Evolutionary conservation across 495 filamentous ascomycete genomes (phyloP).

Genomic region (Penicillium steckii): DNA sequence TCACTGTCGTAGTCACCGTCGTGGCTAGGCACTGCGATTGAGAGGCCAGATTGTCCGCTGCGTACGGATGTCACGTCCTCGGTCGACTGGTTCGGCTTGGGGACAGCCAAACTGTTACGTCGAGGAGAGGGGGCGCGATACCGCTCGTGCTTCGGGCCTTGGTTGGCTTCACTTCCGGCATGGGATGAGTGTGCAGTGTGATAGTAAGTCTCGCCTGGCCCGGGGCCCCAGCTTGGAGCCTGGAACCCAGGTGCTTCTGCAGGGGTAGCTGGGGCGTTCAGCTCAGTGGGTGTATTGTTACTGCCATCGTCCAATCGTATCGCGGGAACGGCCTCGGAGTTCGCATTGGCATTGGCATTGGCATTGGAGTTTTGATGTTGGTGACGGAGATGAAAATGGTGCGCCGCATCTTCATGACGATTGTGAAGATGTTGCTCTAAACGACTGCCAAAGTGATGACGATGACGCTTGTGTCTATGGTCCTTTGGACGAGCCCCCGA

Average conservation of each 20-base stretch:
- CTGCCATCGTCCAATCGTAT: conserved; percentile 30
- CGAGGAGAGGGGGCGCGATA: conserved; percentile 45
- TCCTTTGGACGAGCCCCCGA: conserved; percentile 50
- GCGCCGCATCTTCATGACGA: conserved; percentile 15
- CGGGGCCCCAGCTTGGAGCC: conserved; percentile 18
- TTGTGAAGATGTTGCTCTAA: conserved; percentile 20
- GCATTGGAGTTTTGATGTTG: conserved; percentile 9
- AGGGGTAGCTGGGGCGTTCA: neutral
- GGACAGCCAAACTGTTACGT: conserved; percentile 29
- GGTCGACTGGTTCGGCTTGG: conserved; percentile 23
- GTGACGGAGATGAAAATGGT: conserved; percentile 21
- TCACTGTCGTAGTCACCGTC: conserved; percentile 57
- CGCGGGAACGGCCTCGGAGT: conserved; percentile 22
- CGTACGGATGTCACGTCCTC: conserved; percentile 38
- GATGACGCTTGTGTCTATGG: conserved; percentile 29
- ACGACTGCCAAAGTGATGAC: conserved; percentile 32
- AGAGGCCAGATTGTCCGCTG: conserved; percentile 39
- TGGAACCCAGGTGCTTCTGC: conserved; percentile 2
- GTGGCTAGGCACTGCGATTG: conserved; percentile 37
- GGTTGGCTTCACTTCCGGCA: conserved; percentile 13
- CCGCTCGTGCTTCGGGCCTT: conserved; percentile 15
- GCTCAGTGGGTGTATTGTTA: neutral
- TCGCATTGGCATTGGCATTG: neutral
- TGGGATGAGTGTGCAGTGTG: conserved; percentile 32
- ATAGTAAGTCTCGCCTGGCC: conserved; percentile 34